Evolutionary conservation across 306 rosid species (phyloP).

Genomic region (Spatholobus suberectus): DNA sequence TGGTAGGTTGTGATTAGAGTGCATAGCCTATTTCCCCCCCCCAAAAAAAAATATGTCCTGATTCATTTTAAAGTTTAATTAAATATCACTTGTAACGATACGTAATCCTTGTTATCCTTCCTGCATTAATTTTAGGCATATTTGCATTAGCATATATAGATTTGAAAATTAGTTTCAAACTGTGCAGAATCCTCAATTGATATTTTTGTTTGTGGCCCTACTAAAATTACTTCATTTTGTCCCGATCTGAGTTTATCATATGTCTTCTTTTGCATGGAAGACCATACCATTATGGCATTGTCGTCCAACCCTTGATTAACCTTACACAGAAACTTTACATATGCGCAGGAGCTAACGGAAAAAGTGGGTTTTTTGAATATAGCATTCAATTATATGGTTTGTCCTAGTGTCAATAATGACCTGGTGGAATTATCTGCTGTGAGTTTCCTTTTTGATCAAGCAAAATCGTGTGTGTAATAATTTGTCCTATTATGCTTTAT

Average conservation of each 20-base stretch:
- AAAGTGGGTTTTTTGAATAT: not conserved
- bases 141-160: too few relatives aligned
- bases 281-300: not conserved
- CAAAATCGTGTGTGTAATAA: not conserved
- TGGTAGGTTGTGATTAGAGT: too few relatives aligned
- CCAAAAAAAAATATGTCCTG: too few relatives aligned
- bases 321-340: not conserved
- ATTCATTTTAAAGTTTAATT: too few relatives aligned
- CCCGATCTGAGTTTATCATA: not conserved
- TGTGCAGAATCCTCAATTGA: not conserved
- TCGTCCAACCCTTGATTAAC: not conserved
- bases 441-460: constrained; percentile 18
- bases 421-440: not conserved
- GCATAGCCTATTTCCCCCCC: too few relatives aligned
- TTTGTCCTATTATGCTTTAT: constrained; percentile 37
- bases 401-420: not conserved
- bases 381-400: not conserved
- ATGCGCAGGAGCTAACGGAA: not conserved
- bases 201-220: not conserved
- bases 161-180: not conserved
- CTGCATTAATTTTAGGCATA: too few relatives aligned
- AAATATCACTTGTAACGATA: too few relatives aligned
- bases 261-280: constrained; percentile 20
- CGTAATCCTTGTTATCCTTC: too few relatives aligned
- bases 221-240: not conserved